Base-by-base conservation (phyloP, 2,329 filamentous ascomycete genomes). In the Teratosphaeriaceae sp. region DNA sequence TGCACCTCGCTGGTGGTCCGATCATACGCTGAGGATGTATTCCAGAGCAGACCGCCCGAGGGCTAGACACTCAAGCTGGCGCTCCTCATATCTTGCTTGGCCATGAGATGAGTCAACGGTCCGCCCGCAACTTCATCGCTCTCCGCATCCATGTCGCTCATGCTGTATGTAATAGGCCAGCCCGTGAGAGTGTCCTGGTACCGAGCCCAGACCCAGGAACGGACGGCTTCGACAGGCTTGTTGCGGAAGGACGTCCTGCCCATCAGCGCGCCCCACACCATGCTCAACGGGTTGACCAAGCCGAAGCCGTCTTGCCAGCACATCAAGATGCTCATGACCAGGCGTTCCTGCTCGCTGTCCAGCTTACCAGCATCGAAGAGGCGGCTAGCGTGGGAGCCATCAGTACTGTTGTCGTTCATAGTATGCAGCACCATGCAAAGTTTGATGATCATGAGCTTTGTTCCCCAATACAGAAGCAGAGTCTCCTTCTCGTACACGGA, bases 191-290 rank as follows among this genome's bases (percentile, higher is more conserved):
- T 16, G 13, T 41, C 38, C 12, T 33, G 16, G 26, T 41, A 21
- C 21, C 38, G 16, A 3, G 26, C n/a, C 38, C 38, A 33, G 16
- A 41, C 27, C 38, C 38, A 33, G 3, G 26, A 20, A 2, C 38
- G 16, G 8, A 41, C 38, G 12, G 29, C 13, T 6, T 22, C 38
- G 15, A 34, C 29, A 19, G 26, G 16, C 19, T 23, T 41, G 29
- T 27, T 27, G 6, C 38, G 26, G 27, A 41, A 41, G 5, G 16
- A 20, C 8, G 3, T 22, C 18, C 16, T 41, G 38, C 29, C 38
- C 29, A 42, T 42, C 30, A 42, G 15, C 9, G 40, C 29, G 2
- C 30, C 40, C 40, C 31, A 42, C 3, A 42, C 21, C 31, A 36
- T 42, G 24, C 30, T 24, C 3, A 42, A 15, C 3, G 30, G 24